Base-by-base conservation (phyloP, 495 filamentous ascomycete species). In the Pyrenula aspistea region DNA sequence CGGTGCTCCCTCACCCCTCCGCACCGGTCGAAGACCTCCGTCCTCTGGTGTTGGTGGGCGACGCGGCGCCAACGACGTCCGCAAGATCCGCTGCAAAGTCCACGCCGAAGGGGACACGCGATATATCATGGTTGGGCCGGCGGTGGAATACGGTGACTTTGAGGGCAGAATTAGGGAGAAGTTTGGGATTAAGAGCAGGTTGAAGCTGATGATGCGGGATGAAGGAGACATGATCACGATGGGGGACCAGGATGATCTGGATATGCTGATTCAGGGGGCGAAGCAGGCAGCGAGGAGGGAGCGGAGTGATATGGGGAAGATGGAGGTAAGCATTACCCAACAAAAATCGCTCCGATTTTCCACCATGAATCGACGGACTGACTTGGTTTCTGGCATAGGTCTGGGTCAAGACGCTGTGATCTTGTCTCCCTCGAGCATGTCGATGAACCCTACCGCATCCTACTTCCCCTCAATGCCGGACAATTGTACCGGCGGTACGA, bases 211-310 rank as follows among this genome's bases (percentile, higher is more conserved):
- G 76, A 83, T 95, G 63, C 84, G 82, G 66, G 91, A 95, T 67
- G 82, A 88, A 60, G 86, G 86, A 4, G 93, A 96, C 65, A 88
- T 95, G 85, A 92, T 98, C 68, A 96, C 90, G 12, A 84, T 98
- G 83, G 89, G 86, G 25, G 93, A 98, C 71, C 87, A 95, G 70
- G 93, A 98, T 64, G 93, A 98, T 76, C 69, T 96, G 61, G 91
- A 96, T 54, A 84, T 95, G 79, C 81, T 87, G 48, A 77, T 97
- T 55, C 74, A 72, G 64, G 73, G 71, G 2, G 83, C 85, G 25
- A 86, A 81, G 66, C 78, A 80, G 56, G 71, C 72, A 56, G 94
- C 89, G 24, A 77, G 76, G 72, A 82, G 81, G 67, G 87, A 92
- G 62, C 79, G 83, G 56, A 72, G 76, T 50, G 91, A 95, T 58